phyloP scores from a whole-genome alignment of 805 yeast species.

The Sungouiella blattae region DNA sequence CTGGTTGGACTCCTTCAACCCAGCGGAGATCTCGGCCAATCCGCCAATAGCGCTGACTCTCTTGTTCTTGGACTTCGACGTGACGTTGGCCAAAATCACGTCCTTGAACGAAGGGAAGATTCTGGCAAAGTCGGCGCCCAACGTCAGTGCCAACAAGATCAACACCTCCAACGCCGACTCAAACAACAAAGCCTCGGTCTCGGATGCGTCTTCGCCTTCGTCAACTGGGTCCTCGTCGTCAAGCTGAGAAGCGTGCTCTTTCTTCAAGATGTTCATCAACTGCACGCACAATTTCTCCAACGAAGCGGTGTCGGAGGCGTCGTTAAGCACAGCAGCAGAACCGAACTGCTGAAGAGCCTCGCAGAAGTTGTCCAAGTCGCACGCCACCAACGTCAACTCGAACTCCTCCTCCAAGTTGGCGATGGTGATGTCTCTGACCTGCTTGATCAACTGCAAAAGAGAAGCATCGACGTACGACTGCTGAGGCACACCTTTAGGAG shows the following conservation, averaged over 20 bases:
- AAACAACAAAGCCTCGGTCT: conserved; percentile 60
- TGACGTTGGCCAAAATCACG: conserved; percentile 52
- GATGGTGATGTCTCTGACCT: conserved; percentile 65
- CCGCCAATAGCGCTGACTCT: conserved; percentile 86
- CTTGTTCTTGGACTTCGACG: conserved; percentile 63
- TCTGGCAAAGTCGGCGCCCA: conserved; percentile 73
- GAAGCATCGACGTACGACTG: conserved; percentile 57
- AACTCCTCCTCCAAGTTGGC: conserved; percentile 70
- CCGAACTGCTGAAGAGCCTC: conserved; percentile 72
- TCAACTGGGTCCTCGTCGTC: conserved; percentile 64
- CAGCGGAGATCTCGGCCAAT: conserved; percentile 81
- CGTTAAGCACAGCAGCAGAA: conserved; percentile 63
- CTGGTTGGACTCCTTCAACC: conserved; percentile 65
- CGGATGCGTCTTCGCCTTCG: conserved; percentile 48
- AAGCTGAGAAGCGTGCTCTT: conserved; percentile 80
- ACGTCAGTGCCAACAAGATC: conserved; percentile 68
- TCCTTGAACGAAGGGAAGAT: conserved; percentile 72
- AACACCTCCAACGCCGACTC: conserved; percentile 86
- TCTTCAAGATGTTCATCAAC: conserved; percentile 69
- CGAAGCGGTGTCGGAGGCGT: conserved; percentile 45
- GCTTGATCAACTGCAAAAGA: conserved; percentile 55
- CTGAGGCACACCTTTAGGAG: conserved; percentile 63
- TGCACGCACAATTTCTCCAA: conserved; percentile 70
- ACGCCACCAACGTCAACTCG: conserved; percentile 76
- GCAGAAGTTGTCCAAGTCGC: conserved; percentile 69